These are phyloP conservation scores for Cytospora mali DNA, from an alignment of 2,329 filamentous ascomycete genomes.

Conservation along the genomic window DNA sequence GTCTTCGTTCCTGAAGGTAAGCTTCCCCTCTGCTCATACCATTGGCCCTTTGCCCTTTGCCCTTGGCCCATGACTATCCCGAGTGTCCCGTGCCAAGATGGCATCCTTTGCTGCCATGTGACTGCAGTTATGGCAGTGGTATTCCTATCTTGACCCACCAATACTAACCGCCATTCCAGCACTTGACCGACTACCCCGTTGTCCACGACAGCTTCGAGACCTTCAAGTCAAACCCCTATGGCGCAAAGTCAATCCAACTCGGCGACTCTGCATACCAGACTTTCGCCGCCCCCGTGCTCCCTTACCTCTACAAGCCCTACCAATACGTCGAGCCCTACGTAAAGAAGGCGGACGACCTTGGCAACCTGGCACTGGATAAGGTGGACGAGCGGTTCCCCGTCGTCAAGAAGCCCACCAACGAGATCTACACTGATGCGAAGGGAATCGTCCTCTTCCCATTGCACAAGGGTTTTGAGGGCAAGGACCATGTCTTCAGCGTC, in stretches of 20 bases:
- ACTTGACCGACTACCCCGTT: constrained; percentile 82
- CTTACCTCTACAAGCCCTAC: constrained; percentile 78
- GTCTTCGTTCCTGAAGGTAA: constrained; percentile 56
- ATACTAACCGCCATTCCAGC: constrained; percentile 52
- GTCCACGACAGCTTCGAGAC: constrained; percentile 76
- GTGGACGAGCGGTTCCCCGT: constrained; percentile 72
- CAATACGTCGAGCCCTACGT: constrained; percentile 84
- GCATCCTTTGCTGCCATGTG: neutral
- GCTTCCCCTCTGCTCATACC: constrained; percentile 18
- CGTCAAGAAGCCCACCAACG: constrained; percentile 74
- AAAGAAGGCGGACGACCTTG: constrained; percentile 75
- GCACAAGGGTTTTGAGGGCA: constrained; percentile 62
- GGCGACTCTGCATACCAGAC: constrained; percentile 74
- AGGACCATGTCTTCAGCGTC: constrained; percentile 61
- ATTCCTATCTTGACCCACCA: neutral
- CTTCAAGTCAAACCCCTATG: constrained; percentile 81
- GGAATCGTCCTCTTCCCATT: constrained; percentile 64
- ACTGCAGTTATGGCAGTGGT: neutral
- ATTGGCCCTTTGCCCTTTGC: neutral
- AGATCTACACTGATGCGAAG: constrained; percentile 67
- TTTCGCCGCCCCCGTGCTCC: constrained; percentile 76
- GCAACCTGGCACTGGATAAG: constrained; percentile 69
- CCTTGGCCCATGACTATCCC: neutral
- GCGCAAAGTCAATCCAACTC: constrained; percentile 78
- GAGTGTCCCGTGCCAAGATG: neutral